These are phyloP conservation scores for Diplodia mutila DNA, from an alignment of 2,329 filamentous ascomycete genomes.

Conservation along the genomic window DNA sequence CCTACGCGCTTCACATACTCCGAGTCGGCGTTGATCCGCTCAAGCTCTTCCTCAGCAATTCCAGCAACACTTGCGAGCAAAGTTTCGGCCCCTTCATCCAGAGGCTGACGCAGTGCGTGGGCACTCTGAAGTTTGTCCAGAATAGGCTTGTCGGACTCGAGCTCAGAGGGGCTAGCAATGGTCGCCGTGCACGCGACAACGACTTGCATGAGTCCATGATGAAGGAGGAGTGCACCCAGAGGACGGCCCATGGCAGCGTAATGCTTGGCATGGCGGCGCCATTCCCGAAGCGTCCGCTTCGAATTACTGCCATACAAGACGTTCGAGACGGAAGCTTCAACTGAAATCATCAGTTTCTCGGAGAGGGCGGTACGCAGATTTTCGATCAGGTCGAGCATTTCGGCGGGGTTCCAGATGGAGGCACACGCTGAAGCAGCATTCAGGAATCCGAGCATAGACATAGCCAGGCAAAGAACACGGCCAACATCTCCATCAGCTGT, in stretches of 20 bases:
- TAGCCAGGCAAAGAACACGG: slow-evolving; percentile 74
- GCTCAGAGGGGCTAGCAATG: slow-evolving; percentile 66
- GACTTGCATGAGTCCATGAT: slow-evolving; percentile 85
- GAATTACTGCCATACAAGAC: slow-evolving; percentile 77
- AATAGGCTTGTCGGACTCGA: slow-evolving; percentile 65
- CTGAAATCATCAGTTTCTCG: slow-evolving; percentile 79
- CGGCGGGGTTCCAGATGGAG: slow-evolving; percentile 77
- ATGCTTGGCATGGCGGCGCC: slow-evolving; percentile 83
- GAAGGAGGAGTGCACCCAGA: slow-evolving; percentile 86
- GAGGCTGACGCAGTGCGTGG: slow-evolving; percentile 29
- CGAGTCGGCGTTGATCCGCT: slow-evolving; percentile 81
- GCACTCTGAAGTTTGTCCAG: slow-evolving; percentile 65
- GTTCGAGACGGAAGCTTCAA: slow-evolving; percentile 88
- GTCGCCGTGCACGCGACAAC: slow-evolving; percentile 78
- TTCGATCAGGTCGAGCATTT: slow-evolving; percentile 74
- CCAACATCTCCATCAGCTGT: slow-evolving; percentile 56
- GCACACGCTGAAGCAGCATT: slow-evolving; percentile 78
- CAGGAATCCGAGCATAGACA: slow-evolving; percentile 89
- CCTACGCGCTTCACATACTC: slow-evolving; percentile 83
- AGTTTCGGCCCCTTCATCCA: slow-evolving; percentile 36
- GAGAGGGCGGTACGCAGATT: slow-evolving; percentile 75
- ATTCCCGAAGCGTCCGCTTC: slow-evolving; percentile 73
- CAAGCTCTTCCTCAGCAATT: slow-evolving; percentile 80
- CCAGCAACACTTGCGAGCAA: slow-evolving; percentile 64
- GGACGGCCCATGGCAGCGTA: slow-evolving; percentile 81